A percentile compares a stretch with the other conserved stretches of the same genome.
Evolutionary conservation across 495 filamentous ascomycete genomes (phyloP).

Genomic region (Recurvomyces mirabilis): DNA sequence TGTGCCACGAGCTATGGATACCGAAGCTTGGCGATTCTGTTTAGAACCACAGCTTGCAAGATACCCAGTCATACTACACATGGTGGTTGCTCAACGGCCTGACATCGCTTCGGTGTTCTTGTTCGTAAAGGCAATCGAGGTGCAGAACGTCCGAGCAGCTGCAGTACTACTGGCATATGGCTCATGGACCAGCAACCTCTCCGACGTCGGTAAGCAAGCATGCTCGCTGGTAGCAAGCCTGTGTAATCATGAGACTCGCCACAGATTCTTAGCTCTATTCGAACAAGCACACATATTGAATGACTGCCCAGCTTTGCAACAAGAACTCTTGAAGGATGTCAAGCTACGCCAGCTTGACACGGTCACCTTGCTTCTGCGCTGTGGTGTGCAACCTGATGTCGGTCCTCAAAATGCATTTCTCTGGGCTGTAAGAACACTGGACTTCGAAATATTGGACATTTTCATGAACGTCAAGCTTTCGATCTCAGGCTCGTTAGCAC

Average conservation of each 20-base stretch:
- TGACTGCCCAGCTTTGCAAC: not conserved
- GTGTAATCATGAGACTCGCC: not conserved
- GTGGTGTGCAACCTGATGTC: not conserved
- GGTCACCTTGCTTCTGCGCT: not conserved
- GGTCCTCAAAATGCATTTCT: not conserved
- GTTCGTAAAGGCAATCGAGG: not conserved
- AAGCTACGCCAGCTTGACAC: not conserved
- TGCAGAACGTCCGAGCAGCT: not conserved
- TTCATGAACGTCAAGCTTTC: not conserved
- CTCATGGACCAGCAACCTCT: no score
- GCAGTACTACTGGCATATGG: not conserved
- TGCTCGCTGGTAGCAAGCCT: not conserved
- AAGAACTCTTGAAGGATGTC: not conserved
- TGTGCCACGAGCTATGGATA: not conserved
- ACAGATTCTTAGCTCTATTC: not conserved
- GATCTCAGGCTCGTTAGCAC: not conserved
- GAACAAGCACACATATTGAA: not conserved
- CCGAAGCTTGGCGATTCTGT: not conserved
- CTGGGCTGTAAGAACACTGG: not conserved
- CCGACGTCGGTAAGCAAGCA: not conserved
- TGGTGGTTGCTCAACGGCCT: not conserved
- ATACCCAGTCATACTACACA: not conserved
- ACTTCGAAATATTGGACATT: not conserved
- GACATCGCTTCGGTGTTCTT: not conserved
- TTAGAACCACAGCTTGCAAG: not conserved